These are phyloP conservation scores for Globisporangium perplexum DNA, from an alignment of 352 stramenopile genomes.

Conservation along the genomic window DNA sequence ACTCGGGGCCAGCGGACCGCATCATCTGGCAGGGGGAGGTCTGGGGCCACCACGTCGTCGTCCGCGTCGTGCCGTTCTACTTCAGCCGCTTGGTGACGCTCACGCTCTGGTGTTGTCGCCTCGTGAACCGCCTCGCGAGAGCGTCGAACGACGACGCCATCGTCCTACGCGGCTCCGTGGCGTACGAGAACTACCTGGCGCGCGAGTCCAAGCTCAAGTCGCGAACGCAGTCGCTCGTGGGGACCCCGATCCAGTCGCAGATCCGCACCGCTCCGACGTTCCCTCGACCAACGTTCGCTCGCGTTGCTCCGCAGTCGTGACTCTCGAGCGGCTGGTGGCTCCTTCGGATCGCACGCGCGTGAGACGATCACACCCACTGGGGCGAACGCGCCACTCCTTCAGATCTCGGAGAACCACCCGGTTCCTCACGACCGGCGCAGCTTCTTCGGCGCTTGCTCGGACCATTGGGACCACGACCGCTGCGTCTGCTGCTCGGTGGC, in stretches of 20 bases:
- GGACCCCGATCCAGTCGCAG: neutral
- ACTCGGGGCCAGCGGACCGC: conserved; percentile 8
- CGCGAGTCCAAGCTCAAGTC: conserved; percentile 1
- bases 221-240: neutral
- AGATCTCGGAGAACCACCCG: neutral
- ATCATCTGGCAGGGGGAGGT: conserved; percentile 10
- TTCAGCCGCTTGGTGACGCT: conserved; percentile 16
- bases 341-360: no score
- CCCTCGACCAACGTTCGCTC: neutral
- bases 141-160: conserved; percentile 13
- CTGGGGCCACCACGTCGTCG: conserved; percentile 4
- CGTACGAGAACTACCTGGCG: conserved; percentile 23
- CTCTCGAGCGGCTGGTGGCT: no score
- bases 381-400: no score
- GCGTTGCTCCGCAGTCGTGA: neutral
- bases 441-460: conserved; percentile 3
- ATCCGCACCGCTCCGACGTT: neutral
- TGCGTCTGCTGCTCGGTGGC: neutral
- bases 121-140: conserved; percentile 7
- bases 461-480: conserved; percentile 9
- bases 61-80: conserved; percentile 16
- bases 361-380: no score
- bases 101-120: conserved; percentile 11
- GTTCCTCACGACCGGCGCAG: neutral
- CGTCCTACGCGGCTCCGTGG: conserved; percentile 23